Conservation (phyloP, 257 asterid species). For the Solanum commersonii region DNA sequence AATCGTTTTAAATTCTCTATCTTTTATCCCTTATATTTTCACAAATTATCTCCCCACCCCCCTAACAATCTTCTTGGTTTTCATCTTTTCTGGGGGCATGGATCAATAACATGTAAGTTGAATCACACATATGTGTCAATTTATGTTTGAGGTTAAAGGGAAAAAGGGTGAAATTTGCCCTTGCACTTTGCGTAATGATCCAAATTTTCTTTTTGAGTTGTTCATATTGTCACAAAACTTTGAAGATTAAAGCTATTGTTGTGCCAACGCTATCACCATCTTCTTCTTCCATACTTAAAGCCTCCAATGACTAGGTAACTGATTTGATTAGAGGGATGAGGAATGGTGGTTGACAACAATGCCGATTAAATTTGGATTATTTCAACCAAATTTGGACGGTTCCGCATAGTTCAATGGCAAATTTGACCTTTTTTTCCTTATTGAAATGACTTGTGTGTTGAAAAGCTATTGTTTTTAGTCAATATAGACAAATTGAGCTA, state of each 20-base stretch:
- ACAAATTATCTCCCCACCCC: not conserved
- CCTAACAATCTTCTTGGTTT: not conserved
- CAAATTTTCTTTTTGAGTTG: not conserved
- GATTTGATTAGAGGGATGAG: not conserved
- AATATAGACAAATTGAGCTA: no score
- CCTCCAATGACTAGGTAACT: not conserved
- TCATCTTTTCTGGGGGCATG: constrained; percentile 5
- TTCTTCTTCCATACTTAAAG: not conserved
- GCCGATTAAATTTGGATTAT: not conserved
- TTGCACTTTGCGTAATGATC: not conserved
- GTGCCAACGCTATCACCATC: no score
- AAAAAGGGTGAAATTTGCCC: not conserved
- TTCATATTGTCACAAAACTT: not conserved
- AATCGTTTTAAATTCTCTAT: constrained; percentile 1
- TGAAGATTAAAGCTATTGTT: not conserved
- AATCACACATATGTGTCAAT: not conserved
- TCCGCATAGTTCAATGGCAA: not conserved
- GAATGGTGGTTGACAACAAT: not conserved
- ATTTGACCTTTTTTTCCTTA: not conserved
- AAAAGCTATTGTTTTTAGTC: not conserved
- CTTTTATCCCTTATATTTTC: not conserved
- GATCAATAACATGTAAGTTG: not conserved
- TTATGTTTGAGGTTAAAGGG: not conserved
- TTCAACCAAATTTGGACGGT: not conserved
- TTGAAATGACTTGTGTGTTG: not conserved